Percentiles rank a stretch among this genome's conserved stretches.
These are phyloP conservation scores for Fraxinus floribunda DNA, from an alignment of 305 asterid species.

Conservation along the genomic window DNA sequence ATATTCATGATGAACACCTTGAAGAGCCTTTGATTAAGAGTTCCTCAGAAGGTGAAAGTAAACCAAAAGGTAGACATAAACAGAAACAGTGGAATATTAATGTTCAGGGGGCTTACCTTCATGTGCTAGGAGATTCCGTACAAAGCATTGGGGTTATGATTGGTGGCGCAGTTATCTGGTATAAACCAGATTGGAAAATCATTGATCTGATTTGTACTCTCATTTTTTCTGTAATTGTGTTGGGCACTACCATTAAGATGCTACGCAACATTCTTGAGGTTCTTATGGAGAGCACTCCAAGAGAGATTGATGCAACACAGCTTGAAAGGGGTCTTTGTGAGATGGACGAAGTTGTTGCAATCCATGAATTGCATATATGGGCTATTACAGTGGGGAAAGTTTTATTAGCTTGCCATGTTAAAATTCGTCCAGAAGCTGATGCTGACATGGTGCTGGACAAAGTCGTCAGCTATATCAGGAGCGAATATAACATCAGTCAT, in stretches of 20 bases:
- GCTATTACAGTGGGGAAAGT: conserved; percentile 88
- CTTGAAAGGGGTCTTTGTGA: conserved; percentile 77
- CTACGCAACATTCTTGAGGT: conserved; percentile 70
- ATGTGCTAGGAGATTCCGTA: conserved; percentile 78
- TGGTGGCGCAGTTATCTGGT: conserved; percentile 89
- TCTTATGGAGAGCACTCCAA: conserved; percentile 85
- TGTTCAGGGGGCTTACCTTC: conserved; percentile 88
- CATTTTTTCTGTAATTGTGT: conserved; percentile 55
- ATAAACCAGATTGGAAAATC: conserved; percentile 80
- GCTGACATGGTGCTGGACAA: conserved; percentile 84
- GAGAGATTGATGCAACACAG: conserved; percentile 75
- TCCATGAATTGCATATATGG: conserved; percentile 87
- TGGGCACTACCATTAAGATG: conserved; percentile 76
- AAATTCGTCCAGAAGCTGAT: conserved; percentile 64
- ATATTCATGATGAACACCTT: conserved; percentile 34
- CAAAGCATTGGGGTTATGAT: conserved; percentile 90
- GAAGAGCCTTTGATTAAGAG: conserved; percentile 44
- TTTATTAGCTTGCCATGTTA: conserved; percentile 77
- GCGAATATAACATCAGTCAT: conserved; percentile 80
- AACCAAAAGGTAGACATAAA: conserved; percentile 20
- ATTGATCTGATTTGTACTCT: conserved; percentile 77
- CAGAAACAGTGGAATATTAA: conserved; percentile 57
- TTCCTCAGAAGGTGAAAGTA: conserved; percentile 26
- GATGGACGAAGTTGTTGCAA: conserved; percentile 79
- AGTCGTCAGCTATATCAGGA: conserved; percentile 63